Percentiles rank a stretch among this genome's conserved stretches.
phyloP scores from a whole-genome alignment of 2,329 filamentous ascomycete genomes.

The Talaromyces sp. region DNA sequence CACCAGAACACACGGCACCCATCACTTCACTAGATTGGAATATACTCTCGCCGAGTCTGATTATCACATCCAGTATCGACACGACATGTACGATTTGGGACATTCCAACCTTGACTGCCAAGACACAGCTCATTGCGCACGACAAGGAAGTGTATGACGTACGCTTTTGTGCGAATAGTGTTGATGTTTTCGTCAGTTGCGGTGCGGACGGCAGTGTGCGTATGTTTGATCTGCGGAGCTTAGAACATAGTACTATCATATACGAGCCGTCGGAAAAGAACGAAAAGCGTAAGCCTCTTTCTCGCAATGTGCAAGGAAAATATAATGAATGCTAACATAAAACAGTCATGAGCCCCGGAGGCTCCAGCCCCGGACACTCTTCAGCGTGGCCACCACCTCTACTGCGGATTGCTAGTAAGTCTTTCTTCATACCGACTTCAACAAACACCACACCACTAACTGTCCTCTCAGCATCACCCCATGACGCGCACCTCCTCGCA shows the following conservation, averaged over 20 bases:
- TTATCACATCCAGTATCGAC: constrained; percentile 98
- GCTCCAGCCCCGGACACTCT: constrained; percentile 65
- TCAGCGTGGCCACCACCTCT: constrained; percentile 57
- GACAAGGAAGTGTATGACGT: constrained; percentile 99
- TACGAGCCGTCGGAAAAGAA: constrained; percentile 94
- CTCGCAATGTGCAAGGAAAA: too few species aligned
- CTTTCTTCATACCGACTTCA: neutral
- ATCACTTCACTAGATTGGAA: constrained; percentile 98
- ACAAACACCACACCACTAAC: neutral
- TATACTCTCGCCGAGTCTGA: constrained; percentile 89
- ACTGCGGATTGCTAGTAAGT: constrained; percentile 43
- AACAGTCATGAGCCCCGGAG: constrained; percentile 47
- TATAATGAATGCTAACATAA: constrained; percentile 2
- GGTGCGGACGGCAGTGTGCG: constrained; percentile 95
- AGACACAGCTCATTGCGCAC: constrained; percentile 96
- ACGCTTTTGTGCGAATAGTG: constrained; percentile 93
- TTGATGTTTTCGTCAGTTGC: constrained; percentile 98
- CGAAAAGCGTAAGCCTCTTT: constrained; percentile 53
- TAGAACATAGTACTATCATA: constrained; percentile 98
- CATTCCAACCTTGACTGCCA: constrained; percentile 93
- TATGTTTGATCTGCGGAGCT: constrained; percentile 95
- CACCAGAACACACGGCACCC: constrained; percentile 93
- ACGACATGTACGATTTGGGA: constrained; percentile 99
- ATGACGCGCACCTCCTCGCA: constrained; percentile 92
- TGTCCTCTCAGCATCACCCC: constrained; percentile 67